Evolutionary conservation across 441 rosid genomes (phyloP), one percentile per base, ranked within the genome.

Genomic region (Dalechampia spathulata): DNA sequence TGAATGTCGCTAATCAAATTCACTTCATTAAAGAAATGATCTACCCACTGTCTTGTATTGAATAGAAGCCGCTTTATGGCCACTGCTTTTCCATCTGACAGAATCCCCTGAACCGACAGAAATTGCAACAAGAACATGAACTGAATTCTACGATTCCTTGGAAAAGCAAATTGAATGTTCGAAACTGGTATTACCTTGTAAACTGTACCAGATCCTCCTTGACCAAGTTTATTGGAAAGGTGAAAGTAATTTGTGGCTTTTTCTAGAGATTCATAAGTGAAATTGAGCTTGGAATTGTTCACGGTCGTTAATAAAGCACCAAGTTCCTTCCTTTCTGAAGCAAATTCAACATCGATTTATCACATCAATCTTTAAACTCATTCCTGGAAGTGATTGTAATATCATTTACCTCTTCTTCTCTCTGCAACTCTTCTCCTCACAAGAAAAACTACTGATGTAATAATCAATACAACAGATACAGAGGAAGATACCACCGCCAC

Each of bases 161-260:
- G 51, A 7, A 40, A 64, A 43, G 26, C 34, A 38, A 55, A 27
- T 8, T 12, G 64, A 52, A 42, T 54, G 13, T 2, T 20, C 46
- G 50, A 37, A 62, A 44, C n/a, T n/a, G n/a, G n/a, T n/a, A 43
- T 50, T 61, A 85, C 96, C 67, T 79, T 90, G 72, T 72, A 90
- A 60, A 90, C 98, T 5, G 90, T 80, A 42, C 98, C 95, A 1
- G 92, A 85, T 61, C 92, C 96, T 63, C 96, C 98, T 77, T 87
- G 95, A 44, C 98, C 95, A n/a, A 87, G 79, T 65, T 90, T 85
- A 34, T 76, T 87, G 36, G 83, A 80, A 37, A 50, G 60, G 67
- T 72, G 67, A 52, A 90, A 90, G 75, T 83, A 87, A 78, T 75
- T 57, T 0, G 96, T 78, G 2, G 96, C 92, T 58, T 39, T 83